Conservation (phyloP, 495 filamentous ascomycete species). For the Lophium mytilinum region DNA sequence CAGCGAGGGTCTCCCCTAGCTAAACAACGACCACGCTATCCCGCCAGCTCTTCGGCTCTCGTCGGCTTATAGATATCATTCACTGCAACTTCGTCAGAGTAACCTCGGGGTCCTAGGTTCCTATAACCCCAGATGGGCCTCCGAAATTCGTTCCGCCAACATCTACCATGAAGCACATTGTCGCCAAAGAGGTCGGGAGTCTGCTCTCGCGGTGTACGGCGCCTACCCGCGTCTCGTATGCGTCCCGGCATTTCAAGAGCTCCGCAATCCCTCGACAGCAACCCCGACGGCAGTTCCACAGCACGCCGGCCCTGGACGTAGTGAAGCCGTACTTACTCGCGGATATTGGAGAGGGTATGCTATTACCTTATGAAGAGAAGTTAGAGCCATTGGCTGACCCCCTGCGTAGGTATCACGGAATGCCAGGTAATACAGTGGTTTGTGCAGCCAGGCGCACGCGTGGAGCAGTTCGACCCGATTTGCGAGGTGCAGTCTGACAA, state of each 20-base stretch:
- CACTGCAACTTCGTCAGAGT: no score
- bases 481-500: conserved; percentile 99
- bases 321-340: conserved; percentile 85
- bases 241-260: conserved; percentile 6
- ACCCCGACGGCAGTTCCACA: conserved; percentile 47
- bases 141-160: neutral
- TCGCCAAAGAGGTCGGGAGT: conserved; percentile 8
- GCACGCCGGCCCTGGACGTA: conserved; percentile 46
- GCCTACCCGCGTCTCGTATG: conserved; percentile 4
- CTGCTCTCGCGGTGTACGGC: conserved; percentile 9
- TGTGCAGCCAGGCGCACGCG: conserved; percentile 86
- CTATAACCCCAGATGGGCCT: no score
- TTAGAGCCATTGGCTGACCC: neutral
- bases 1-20: no score
- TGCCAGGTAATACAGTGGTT: conserved; percentile 99
- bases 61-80: no score
- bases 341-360: conserved; percentile 90
- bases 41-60: no score
- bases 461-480: conserved; percentile 95
- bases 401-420: conserved; percentile 74
- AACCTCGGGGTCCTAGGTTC: no score
- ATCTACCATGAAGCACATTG: conserved; percentile 12
- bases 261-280: conserved; percentile 5
- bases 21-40: no score
- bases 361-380: neutral